phyloP scores from a whole-genome alignment of 2,329 filamentous ascomycete species.

The Trichoderma koningii region DNA sequence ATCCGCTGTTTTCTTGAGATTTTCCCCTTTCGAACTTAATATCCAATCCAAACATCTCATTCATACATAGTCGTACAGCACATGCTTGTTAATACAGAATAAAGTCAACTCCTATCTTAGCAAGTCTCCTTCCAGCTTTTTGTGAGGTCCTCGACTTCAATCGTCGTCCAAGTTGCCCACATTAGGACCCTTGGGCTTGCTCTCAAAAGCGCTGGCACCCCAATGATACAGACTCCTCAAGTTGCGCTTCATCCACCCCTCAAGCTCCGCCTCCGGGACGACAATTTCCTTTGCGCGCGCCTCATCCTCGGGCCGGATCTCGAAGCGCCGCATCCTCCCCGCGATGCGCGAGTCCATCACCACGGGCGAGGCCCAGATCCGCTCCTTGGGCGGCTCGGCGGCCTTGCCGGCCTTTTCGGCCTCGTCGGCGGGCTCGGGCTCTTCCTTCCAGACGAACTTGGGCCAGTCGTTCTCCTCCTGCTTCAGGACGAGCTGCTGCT shows the following conservation, averaged over 20 bases:
- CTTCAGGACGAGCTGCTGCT: conserved; percentile 58
- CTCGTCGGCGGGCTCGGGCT: conserved; percentile 44
- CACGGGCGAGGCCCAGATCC: conserved; percentile 74
- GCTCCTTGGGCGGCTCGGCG: conserved; percentile 57
- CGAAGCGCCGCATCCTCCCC: conserved; percentile 77
- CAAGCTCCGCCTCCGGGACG: conserved; percentile 67
- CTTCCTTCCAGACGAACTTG: conserved; percentile 70
- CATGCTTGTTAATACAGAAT: conserved; percentile 7
- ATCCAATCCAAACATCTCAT: background rate
- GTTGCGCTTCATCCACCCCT: conserved; percentile 67
- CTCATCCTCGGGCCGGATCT: conserved; percentile 69
- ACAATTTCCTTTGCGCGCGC: conserved; percentile 63
- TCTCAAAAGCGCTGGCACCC: conserved; percentile 46
- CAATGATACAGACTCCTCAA: conserved; percentile 57
- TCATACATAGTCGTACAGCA: conserved; percentile 8
- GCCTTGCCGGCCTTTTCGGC: conserved; percentile 48
- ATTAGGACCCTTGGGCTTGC: conserved; percentile 46
- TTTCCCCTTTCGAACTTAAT: background rate
- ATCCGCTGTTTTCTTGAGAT: background rate
- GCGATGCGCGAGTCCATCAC: conserved; percentile 75
- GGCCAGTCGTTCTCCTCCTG: conserved; percentile 81
- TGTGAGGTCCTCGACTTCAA: conserved; percentile 25
- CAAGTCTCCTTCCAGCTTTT: background rate
- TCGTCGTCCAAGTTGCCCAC: conserved; percentile 46
- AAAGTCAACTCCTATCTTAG: background rate